phyloP scores from a whole-genome alignment of 1,139 yeast genomes.

The Yamadazyma sp. region DNA sequence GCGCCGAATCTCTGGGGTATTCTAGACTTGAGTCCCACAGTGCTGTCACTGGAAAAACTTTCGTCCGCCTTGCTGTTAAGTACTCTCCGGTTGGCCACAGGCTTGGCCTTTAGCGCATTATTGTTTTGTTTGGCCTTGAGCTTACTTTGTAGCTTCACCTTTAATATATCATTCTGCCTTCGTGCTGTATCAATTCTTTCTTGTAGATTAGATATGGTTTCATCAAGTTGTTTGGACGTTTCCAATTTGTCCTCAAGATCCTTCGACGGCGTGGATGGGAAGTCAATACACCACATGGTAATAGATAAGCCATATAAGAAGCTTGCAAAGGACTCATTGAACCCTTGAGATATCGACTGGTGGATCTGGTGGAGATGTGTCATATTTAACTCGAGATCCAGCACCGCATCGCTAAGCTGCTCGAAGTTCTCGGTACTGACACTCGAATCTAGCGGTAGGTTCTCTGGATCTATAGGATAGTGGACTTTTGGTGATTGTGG shows the following conservation, averaged over 20 bases:
- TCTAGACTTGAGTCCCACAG: conserved; percentile 11
- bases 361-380: conserved; percentile 48
- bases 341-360: conserved; percentile 46
- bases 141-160: conserved; percentile 19
- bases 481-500: conserved; percentile 45
- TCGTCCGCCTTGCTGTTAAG: conserved; percentile 4
- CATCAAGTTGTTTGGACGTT: conserved; percentile 25
- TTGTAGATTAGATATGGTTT: conserved; percentile 23
- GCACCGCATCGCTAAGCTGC: conserved; percentile 53
- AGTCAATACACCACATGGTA: conserved; percentile 68
- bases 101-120: conserved; percentile 10
- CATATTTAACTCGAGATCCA: conserved; percentile 51
- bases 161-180: conserved; percentile 28
- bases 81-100: conserved; percentile 2
- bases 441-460: conserved; percentile 37
- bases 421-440: conserved; percentile 33
- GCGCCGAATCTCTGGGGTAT: conserved; percentile 4
- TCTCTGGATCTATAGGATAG: conserved; percentile 41
- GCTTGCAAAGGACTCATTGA: conserved; percentile 64
- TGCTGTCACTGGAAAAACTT: conserved; percentile 14
- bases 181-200: conserved; percentile 23
- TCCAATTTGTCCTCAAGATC: conserved; percentile 36
- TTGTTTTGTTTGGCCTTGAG: conserved; percentile 5
- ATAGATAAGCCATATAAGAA: conserved; percentile 61
- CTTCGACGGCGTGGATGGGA: conserved; percentile 43